phyloP scores from a whole-genome alignment of 306 rosid species.

The Boehmeria nivea region DNA sequence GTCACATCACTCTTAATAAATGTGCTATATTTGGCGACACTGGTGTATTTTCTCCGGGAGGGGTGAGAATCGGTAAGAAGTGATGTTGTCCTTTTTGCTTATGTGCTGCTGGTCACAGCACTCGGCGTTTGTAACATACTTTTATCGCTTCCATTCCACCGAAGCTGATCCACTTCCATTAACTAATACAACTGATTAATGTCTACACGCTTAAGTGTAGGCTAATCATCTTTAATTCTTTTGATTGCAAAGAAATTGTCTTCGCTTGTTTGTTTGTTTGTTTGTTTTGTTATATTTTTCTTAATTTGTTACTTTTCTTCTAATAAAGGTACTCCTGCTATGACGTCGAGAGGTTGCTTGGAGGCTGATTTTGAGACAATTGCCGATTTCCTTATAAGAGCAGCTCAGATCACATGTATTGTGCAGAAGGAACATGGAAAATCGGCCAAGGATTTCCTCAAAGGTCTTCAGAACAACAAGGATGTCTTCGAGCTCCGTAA shows the following conservation, averaged over 20 bases:
- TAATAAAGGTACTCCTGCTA: constrained; percentile 76
- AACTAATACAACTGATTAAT: no score
- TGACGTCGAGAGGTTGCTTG: constrained; percentile 82
- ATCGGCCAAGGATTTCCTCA: constrained; percentile 49
- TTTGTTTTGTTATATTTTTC: not conserved
- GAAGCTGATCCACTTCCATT: no score
- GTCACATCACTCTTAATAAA: constrained; percentile 70
- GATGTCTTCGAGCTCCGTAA: constrained; percentile 54
- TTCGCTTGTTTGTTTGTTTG: not conserved
- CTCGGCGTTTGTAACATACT: no score
- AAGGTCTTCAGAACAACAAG: constrained; percentile 51
- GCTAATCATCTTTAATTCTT: not conserved
- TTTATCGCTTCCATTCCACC: no score
- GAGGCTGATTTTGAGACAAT: constrained; percentile 77
- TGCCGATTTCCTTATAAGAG: constrained; percentile 66
- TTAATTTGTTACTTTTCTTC: not conserved
- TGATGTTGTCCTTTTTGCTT: not conserved
- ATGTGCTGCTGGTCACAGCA: no score
- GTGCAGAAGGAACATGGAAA: constrained; percentile 61
- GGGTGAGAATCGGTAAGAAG: constrained; percentile 77
- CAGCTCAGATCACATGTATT: constrained; percentile 56
- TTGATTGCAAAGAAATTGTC: not conserved
- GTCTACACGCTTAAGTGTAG: not conserved
- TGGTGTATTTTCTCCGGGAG: constrained; percentile 69
- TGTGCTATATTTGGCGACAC: constrained; percentile 56